Evolutionary conservation across 352 stramenopile species (phyloP).

Genomic region (Pythium apleroticum): DNA sequence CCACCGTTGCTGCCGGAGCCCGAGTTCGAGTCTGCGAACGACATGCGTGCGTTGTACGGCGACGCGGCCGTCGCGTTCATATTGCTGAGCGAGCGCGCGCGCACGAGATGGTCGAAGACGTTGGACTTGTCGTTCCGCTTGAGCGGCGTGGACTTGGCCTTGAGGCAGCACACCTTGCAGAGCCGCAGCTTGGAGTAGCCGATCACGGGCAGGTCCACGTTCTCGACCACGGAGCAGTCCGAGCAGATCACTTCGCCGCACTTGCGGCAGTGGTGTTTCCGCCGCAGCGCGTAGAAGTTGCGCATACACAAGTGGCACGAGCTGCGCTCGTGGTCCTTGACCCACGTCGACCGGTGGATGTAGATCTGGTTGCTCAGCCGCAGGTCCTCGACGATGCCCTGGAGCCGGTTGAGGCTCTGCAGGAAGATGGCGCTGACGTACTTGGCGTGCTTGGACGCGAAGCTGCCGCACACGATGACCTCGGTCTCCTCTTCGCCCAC

Average conservation of each 20-base stretch:
- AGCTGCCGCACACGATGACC: conserved; percentile 77
- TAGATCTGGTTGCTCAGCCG: conserved; percentile 74
- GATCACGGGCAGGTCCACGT: conserved; percentile 70
- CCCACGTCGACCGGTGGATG: conserved; percentile 71
- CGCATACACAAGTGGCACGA: conserved; percentile 76
- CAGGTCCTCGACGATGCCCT: conserved; percentile 72
- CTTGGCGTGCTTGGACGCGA: conserved; percentile 68
- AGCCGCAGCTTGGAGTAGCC: conserved; percentile 76
- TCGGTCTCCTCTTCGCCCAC: conserved; percentile 71
- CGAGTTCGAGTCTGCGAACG: conserved; percentile 41
- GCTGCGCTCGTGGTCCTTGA: conserved; percentile 71
- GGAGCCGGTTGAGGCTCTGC: conserved; percentile 47
- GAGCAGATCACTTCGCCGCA: conserved; percentile 82
- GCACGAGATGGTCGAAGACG: conserved; percentile 65
- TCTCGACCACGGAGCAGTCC: conserved; percentile 74
- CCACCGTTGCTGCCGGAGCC: conserved; percentile 21
- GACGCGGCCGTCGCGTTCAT: conserved; percentile 31
- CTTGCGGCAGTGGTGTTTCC: conserved; percentile 83
- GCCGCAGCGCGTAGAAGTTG: conserved; percentile 71
- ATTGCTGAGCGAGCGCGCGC: conserved; percentile 55
- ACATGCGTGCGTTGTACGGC: conserved; percentile 40
- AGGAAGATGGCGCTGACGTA: conserved; percentile 55
- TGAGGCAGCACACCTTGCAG: conserved; percentile 80
- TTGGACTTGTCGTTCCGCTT: conserved; percentile 55
- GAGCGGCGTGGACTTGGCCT: conserved; percentile 69